Base-by-base conservation (phyloP, 1,284 basidiomycete genomes). In the Moniliophthora roreri region DNA sequence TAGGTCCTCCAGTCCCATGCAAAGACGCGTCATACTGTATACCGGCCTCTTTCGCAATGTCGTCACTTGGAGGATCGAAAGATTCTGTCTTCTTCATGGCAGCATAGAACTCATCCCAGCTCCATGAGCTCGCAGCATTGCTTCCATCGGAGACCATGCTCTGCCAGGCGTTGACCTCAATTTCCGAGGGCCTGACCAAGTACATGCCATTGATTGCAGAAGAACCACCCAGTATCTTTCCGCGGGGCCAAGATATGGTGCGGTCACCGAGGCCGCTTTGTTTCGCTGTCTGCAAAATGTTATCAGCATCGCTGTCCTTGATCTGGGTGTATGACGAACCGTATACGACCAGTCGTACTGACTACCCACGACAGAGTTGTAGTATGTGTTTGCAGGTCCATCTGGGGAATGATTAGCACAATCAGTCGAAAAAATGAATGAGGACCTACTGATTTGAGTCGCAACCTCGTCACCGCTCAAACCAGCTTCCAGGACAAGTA, bases 401-500 rank as follows among this genome's bases (percentile, higher is more conserved):
- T 69, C 59, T 67, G 82, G 42, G 42, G 48, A 37, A 46, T 65
- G 62, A 32, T 18, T 38, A 39, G 26, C 50, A 20, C 35, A 56
- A 34, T 36, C 15, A 48, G 42, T 34, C 7, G 28, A 47, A 21
- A 48, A 21, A 20, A 50, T 28, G 48, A 16, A 5, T 13, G 16
- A 26, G 24, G 28, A 65, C 71, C 35, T 50, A 76, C 75, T 65
- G 49, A 77, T 74, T 16, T 62, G 62, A 45, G 58, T 60, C 26
- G 61, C 60, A 15, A 79, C 77, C 3, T 75, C 75, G 42, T 77
- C 71, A 0, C 86, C 87, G 34, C 81, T 76, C 37, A 76, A 75
- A 15, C 89, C 88, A 3, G 87, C 87, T 65, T 91, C 88, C 51
- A 91, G 74, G 39, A 89, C 85, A 35, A 84, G 73, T 16, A 89